Base-by-base conservation (phyloP, 768 basidiomycete genomes). In the Phallus indusiatus region DNA sequence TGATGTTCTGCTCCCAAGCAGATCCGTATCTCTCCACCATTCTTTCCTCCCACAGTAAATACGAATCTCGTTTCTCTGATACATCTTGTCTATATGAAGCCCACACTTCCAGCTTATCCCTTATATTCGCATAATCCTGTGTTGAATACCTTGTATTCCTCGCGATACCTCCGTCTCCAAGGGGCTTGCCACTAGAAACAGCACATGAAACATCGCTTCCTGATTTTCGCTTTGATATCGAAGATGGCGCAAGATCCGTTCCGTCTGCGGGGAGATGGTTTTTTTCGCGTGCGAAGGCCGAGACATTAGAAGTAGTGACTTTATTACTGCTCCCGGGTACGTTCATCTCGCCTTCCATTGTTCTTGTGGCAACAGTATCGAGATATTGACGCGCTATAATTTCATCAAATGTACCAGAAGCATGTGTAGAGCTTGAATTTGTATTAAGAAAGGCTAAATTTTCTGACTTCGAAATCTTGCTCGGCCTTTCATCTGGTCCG, bases 111-210 rank as follows among this genome's bases (percentile, higher is more conserved):
- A 59, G 7, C 6, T 48, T 48, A 36, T 59, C 36, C 12, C 50
- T 28, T 7, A 48, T 52, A 36, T 36, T n/a, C 21, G 36, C 17
- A 50, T 59, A 59, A 53, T 59, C 57, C 17, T n/a, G 18, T 18
- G 57, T 59, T 20, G 48, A 51, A 35, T 59, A 59, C 35, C 57
- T 28, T 11, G 57, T 52, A 36, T 59, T 42, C 12, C 42, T 42
- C 2, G 42, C 42, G n/a, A 42, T 42, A 2, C 42, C 42, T n/a
- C 42, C 42, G 12, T 42, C 42, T 5, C 42, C 42, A 11, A 42
- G 42, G 12, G 42, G 28, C 28, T 2, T 28, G 28, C 28, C n/a
- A 42, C 42, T 42, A 42, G 42, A 5, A 42, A n/a, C 42, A 12
- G 42, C 42, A 42, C 42, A 42, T 12, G 42, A 42, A 11, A n/a